Evolutionary conservation across 257 asterid species (phyloP), one percentile per base, ranked within the genome.

Genomic region (Solanum chmielewskii): DNA sequence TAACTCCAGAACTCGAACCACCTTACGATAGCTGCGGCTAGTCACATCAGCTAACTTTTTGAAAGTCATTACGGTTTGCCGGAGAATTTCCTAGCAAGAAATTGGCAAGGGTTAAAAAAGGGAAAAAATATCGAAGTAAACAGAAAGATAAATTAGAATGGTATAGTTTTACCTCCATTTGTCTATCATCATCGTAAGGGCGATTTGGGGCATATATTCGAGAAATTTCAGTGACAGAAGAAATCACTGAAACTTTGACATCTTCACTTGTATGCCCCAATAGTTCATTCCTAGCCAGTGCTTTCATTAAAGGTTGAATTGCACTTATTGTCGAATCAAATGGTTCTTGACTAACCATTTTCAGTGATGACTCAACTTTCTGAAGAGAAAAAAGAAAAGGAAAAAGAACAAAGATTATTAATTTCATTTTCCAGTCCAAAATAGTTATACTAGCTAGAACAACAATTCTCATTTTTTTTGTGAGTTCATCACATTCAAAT

Each of bases 221-320:
- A n/a, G 90, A 82, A 87, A 94, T 88, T 86, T 94, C 97, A 86
- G 89, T 93, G 87, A 91, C 89, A 89, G 95, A 94, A 85, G 88
- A 87, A 23, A 93, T 92, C 80, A 93, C 91, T 8, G 89, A 87
- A 41, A 93, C 89, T 86, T 92, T 91, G 89, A 94, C 86, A 60
- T 90, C 88, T 74, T 87, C 77, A 81, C 90, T 90, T 27, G 76
- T 71, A 77, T 90, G 90, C 70, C 62, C 86, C 90, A 90, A 81
- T 78, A 93, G 16, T 11, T 92, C 92, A 37, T 89, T 87, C 25
- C 49, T 62, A 62, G 89, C 75, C 20, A 93, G 86, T 4, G 94
- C 93, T 86, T 88, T 90, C 96, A 92, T 92, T 33, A 88, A 25
- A 39, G 90, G 91, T 78, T 89, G 85, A 85, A 93, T 90, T 52